phyloP scores from a whole-genome alignment of 1,284 basidiomycete species.

The Trametes pubescens region DNA sequence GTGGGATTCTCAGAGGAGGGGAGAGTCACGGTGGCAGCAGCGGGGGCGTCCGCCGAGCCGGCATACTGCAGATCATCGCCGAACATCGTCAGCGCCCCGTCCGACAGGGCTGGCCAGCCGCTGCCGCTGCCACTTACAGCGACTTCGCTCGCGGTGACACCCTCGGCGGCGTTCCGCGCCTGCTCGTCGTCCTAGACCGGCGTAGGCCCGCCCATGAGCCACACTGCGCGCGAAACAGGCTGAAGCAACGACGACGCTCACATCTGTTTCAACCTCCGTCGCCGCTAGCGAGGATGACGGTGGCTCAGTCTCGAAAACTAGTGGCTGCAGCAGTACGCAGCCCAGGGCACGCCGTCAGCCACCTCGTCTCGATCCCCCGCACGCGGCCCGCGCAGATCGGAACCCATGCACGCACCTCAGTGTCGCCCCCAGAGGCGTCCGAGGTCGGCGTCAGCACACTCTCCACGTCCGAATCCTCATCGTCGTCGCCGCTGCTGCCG shows the following conservation, averaged over 20 bases:
- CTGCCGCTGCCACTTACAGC: conserved; percentile 10
- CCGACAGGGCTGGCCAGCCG: not conserved
- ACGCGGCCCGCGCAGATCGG: conserved; percentile 1
- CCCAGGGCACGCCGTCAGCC: conserved; percentile 9
- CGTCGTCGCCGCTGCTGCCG: not conserved
- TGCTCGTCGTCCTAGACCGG: conserved; percentile 26
- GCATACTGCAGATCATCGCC: conserved; percentile 17
- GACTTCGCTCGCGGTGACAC: conserved; percentile 14
- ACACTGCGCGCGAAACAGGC: not conserved
- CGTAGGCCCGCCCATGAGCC: not conserved
- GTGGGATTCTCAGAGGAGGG: conserved; percentile 13
- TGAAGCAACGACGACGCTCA: conserved; percentile 15
- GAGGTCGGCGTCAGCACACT: conserved; percentile 28
- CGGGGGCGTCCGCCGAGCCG: conserved; percentile 2
- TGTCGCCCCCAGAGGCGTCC: conserved; percentile 25
- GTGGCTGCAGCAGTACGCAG: conserved; percentile 19
- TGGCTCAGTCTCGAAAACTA: conserved; percentile 30
- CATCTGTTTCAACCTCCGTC: conserved; percentile 31
- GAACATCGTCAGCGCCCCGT: not conserved
- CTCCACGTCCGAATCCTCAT: conserved; percentile 19
- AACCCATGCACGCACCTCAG: conserved; percentile 27
- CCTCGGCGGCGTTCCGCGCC: conserved; percentile 1
- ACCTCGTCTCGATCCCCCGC: not conserved
- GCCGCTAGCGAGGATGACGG: conserved; percentile 38
- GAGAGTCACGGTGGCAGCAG: conserved; percentile 11